Conservation (phyloP, 2,329 filamentous ascomycete genomes). For the Aschersonia sp. region DNA sequence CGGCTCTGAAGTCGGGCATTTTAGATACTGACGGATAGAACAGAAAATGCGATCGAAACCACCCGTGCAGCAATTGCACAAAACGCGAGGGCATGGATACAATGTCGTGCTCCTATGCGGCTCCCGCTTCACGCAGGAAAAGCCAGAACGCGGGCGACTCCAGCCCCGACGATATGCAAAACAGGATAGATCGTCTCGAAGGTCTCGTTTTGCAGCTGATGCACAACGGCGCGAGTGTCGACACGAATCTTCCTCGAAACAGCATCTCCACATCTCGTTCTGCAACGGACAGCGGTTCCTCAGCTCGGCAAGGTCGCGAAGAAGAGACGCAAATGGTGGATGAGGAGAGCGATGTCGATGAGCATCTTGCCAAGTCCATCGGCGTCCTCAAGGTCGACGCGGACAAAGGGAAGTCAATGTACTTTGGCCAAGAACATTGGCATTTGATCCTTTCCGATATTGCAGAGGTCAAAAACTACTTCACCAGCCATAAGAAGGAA, state of each 20-base stretch:
- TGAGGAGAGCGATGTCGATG: conserved; percentile 50
- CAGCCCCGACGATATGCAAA: conserved; percentile 91
- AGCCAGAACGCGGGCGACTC: conserved; percentile 45
- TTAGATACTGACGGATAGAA: neutral
- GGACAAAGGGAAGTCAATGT: conserved; percentile 65
- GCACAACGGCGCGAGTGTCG: conserved; percentile 58
- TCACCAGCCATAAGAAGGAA: conserved; percentile 73
- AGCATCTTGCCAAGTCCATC: conserved; percentile 54
- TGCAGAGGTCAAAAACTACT: conserved; percentile 87
- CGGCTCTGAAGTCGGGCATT: neutral
- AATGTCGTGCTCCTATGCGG: conserved; percentile 71
- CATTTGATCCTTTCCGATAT: conserved; percentile 69
- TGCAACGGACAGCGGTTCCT: conserved; percentile 27
- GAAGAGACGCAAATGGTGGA: conserved; percentile 38
- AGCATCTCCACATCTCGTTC: conserved; percentile 21
- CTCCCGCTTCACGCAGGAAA: conserved; percentile 58
- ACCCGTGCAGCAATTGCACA: conserved; percentile 88
- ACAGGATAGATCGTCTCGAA: conserved; percentile 89
- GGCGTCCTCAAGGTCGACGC: conserved; percentile 71
- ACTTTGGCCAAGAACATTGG: conserved; percentile 75
- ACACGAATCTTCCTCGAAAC: conserved; percentile 19
- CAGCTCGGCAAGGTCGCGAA: conserved; percentile 35
- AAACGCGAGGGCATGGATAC: conserved; percentile 78
- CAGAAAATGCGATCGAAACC: conserved; percentile 83
- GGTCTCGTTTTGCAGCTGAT: conserved; percentile 83